These are phyloP conservation scores for Hypoxylon subgilvum DNA, from an alignment of 495 filamentous ascomycete species.

Conservation along the genomic window DNA sequence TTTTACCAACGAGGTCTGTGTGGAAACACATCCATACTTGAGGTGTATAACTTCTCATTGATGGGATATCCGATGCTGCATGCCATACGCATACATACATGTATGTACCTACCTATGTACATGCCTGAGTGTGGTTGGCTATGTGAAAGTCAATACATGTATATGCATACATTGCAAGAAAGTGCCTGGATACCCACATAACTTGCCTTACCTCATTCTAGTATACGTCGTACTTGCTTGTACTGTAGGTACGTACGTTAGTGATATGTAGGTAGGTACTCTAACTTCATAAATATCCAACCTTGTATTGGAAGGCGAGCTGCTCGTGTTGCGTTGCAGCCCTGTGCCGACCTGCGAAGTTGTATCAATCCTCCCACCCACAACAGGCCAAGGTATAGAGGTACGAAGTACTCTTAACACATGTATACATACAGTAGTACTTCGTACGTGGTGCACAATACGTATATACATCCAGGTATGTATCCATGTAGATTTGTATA, in stretches of 20 bases:
- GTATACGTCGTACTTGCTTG: no score
- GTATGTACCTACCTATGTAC: constrained; percentile 4
- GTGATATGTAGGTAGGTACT: neutral
- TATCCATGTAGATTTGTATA: neutral
- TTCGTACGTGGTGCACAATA: neutral
- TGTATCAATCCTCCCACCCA: constrained; percentile 27
- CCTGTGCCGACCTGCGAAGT: constrained; percentile 29
- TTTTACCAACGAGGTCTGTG: constrained; percentile 1
- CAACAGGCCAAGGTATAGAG: neutral
- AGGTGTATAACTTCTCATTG: no score
- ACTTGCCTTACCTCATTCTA: no score
- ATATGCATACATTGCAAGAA: no score
- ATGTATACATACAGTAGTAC: neutral
- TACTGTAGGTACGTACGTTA: neutral
- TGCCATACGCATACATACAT: neutral
- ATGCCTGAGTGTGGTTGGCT: constrained; percentile 10
- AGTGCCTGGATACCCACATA: neutral
- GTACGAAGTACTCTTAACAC: neutral
- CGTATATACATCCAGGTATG: constrained; percentile 11
- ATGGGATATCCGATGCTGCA: no score
- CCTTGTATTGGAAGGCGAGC: constrained; percentile 22
- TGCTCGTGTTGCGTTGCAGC: constrained; percentile 27
- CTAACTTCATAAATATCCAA: constrained; percentile 21
- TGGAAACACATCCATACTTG: no score
- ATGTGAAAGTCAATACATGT: neutral